Conservation (phyloP, 345 rosid genomes). For the Aegle marmelos region DNA sequence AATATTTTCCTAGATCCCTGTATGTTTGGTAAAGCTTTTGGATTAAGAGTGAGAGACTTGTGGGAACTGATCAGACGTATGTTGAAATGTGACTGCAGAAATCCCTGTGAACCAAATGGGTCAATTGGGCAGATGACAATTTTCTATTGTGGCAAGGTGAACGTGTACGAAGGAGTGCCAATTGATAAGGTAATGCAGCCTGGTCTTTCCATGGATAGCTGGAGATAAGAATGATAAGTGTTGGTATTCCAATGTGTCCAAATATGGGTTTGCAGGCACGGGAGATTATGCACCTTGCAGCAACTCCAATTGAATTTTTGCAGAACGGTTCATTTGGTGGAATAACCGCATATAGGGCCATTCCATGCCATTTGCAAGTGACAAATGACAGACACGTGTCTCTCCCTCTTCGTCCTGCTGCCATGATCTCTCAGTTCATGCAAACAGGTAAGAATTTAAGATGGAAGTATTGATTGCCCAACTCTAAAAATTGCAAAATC, state of each 20-base stretch:
- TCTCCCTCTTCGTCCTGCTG: conserved; percentile 33
- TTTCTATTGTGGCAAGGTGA: conserved; percentile 89
- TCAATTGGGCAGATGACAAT: conserved; percentile 75
- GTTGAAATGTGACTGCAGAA: conserved; percentile 39
- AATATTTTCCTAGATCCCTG: not conserved
- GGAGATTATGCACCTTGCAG: conserved; percentile 81
- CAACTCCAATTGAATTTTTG: conserved; percentile 53
- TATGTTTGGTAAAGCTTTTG: not conserved
- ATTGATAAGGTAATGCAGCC: conserved; percentile 73
- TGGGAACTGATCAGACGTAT: conserved; percentile 5
- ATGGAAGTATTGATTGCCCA: conserved; percentile 10
- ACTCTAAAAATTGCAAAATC: not conserved
- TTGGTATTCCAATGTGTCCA: conserved; percentile 38
- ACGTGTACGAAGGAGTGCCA: conserved; percentile 79
- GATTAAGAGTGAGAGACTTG: not conserved
- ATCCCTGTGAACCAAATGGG: conserved; percentile 42
- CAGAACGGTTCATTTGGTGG: conserved; percentile 39
- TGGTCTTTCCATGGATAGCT: conserved; percentile 34
- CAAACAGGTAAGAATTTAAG: conserved; percentile 52
- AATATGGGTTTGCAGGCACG: conserved; percentile 71
- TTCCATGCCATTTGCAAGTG: conserved; percentile 38
- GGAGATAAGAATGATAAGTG: conserved; percentile 34
- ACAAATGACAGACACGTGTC: conserved; percentile 26
- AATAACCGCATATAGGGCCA: conserved; percentile 32
- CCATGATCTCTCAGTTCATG: conserved; percentile 36